A percentile compares a stretch with the other conserved stretches of the same genome.
phyloP scores from a whole-genome alignment of 1,284 basidiomycete species.

The Somion occarium region DNA sequence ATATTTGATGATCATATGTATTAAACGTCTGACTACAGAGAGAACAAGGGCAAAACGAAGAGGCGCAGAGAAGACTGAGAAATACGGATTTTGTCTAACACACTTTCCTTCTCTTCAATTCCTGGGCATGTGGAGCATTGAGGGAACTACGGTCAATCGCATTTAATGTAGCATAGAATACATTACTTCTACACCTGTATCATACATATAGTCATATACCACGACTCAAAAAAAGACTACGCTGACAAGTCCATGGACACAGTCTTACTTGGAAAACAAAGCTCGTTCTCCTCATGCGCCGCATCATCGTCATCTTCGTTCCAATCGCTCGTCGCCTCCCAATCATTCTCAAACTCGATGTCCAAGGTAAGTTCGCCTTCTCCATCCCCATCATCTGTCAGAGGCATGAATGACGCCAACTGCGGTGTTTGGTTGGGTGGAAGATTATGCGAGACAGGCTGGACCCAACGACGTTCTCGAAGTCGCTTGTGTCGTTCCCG shows the following conservation, averaged over 20 bases:
- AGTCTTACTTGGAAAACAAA: slow-evolving; percentile 45
- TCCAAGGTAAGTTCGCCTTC: slow-evolving; percentile 60
- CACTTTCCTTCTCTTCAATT: neutral
- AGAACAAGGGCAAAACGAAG: slow-evolving; percentile 12
- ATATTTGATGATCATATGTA: neutral
- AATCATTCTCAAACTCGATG: slow-evolving; percentile 90
- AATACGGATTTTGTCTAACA: too few species aligned
- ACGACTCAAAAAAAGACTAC: slow-evolving; percentile 32
- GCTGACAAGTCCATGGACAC: neutral
- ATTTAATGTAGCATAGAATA: slow-evolving; percentile 8
- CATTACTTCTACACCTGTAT: slow-evolving; percentile 23
- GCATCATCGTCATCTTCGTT: slow-evolving; percentile 85
- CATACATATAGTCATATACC: slow-evolving; percentile 40
- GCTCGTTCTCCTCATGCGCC: slow-evolving; percentile 57
- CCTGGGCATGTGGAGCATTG: slow-evolving; percentile 7
- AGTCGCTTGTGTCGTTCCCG: slow-evolving; percentile 92
- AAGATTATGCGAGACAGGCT: slow-evolving; percentile 57
- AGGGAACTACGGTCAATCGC: neutral
- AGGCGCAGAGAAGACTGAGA: slow-evolving; percentile 10
- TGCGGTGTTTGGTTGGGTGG: slow-evolving; percentile 38
- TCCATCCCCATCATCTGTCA: slow-evolving; percentile 40
- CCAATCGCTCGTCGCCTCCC: slow-evolving; percentile 87
- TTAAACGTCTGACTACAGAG: slow-evolving; percentile 3
- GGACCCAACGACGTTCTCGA: slow-evolving; percentile 90
- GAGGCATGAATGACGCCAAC: slow-evolving; percentile 56